Percentiles rank a stretch among this genome's conserved stretches.
Evolutionary conservation across 140 eudicot genomes (phyloP).

Genomic region (Anethum foeniculum): DNA sequence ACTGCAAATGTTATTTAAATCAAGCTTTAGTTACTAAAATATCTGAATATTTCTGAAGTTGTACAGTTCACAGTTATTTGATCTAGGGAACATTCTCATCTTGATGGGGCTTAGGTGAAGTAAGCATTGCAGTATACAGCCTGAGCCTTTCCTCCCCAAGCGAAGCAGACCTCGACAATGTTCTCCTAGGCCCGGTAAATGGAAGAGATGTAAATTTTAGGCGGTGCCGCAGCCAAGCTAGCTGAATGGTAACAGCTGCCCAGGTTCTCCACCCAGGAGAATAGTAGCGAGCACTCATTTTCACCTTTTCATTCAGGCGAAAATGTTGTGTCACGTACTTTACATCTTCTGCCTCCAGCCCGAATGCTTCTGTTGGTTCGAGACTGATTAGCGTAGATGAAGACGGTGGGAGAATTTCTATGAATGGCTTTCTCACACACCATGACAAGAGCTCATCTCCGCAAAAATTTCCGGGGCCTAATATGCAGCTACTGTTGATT

Average conservation of each 20-base stretch:
- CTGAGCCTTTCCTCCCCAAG: conserved; percentile 79
- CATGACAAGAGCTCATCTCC: conserved; percentile 94
- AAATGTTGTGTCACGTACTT: conserved; percentile 94
- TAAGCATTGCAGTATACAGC: conserved; percentile 50
- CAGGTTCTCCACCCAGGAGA: conserved; percentile 98
- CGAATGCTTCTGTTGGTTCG: conserved; percentile 89
- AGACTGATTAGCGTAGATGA: conserved; percentile 71
- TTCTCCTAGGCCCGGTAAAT: conserved; percentile 79
- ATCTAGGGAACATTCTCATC: not conserved
- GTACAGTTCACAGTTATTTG: not conserved
- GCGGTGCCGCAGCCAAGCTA: conserved; percentile 88
- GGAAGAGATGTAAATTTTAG: conserved; percentile 68
- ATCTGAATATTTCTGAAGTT: not conserved
- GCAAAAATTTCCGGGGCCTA: conserved; percentile 91
- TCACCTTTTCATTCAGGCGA: conserved; percentile 78
- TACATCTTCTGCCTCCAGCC: conserved; percentile 82
- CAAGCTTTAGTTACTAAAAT: not conserved
- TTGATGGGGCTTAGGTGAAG: not conserved
- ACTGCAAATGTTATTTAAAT: not conserved
- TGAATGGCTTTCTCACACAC: conserved; percentile 79
- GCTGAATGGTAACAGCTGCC: conserved; percentile 92
- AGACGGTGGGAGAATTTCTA: conserved; percentile 81
- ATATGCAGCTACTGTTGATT: conserved; percentile 70
- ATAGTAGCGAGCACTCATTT: conserved; percentile 84
- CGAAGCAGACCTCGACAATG: conserved; percentile 71